Evolutionary conservation across 1,284 basidiomycete genomes (phyloP).

Genomic region (Mycena citricolor): DNA sequence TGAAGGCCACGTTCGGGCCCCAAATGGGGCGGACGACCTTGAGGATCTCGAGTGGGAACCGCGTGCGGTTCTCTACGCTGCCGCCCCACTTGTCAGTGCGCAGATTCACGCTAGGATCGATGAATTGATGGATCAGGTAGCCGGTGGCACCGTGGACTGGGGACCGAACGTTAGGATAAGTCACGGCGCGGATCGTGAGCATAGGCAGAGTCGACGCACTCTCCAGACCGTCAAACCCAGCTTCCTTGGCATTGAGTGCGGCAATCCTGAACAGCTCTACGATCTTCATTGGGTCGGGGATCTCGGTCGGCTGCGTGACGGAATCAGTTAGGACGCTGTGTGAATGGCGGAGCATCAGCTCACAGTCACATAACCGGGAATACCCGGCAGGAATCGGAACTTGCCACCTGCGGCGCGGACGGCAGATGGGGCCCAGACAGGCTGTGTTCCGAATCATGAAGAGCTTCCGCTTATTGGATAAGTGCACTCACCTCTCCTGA

Average conservation of each 20-base stretch:
- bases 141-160: conserved; percentile 48
- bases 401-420: conserved; percentile 39
- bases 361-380: conserved; percentile 38
- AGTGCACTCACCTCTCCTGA: conserved; percentile 27
- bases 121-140: conserved; percentile 59
- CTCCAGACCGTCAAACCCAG: conserved; percentile 70
- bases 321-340: conserved; percentile 21
- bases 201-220: conserved; percentile 31
- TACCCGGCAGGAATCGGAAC: conserved; percentile 37
- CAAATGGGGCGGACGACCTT: conserved; percentile 47
- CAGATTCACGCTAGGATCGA: conserved; percentile 51
- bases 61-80: conserved; percentile 50
- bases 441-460: no score
- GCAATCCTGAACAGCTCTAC: conserved; percentile 48
- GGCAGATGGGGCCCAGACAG: conserved; percentile 39
- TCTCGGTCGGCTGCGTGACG: conserved; percentile 36
- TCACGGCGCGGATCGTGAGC: background rate
- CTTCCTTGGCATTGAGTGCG: conserved; percentile 53
- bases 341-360: conserved; percentile 30
- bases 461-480: background rate
- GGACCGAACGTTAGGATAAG: background rate
- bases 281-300: conserved; percentile 40
- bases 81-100: conserved; percentile 66
- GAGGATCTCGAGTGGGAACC: conserved; percentile 54
- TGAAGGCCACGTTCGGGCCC: conserved; percentile 50